phyloP scores from a whole-genome alignment of 495 filamentous ascomycete genomes.

The Penicillium coffeae region DNA sequence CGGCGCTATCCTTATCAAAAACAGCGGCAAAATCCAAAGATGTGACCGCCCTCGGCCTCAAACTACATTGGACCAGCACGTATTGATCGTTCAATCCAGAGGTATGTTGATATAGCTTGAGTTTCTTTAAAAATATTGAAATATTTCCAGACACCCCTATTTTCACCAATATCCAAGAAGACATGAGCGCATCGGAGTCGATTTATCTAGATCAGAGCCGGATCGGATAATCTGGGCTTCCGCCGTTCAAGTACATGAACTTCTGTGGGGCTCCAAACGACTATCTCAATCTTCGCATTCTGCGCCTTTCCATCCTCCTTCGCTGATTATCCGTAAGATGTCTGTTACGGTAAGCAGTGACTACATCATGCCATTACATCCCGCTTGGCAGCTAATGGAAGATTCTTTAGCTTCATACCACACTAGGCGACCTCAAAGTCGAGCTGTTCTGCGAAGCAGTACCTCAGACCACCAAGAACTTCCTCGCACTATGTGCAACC shows the following conservation, averaged over 20 bases:
- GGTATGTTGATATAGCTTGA: too few species aligned
- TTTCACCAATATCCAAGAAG: too few species aligned
- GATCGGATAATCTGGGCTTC: background rate
- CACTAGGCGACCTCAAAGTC: slow-evolving; percentile 86
- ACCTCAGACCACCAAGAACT: slow-evolving; percentile 93
- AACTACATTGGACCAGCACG: too few species aligned
- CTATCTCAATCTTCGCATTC: background rate
- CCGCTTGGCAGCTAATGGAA: slow-evolving; percentile 12
- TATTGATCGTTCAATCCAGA: too few species aligned
- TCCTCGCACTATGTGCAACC: slow-evolving; percentile 90
- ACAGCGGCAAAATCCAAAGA: too few species aligned
- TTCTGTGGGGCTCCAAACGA: background rate
- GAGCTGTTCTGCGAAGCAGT: slow-evolving; percentile 95
- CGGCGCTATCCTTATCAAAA: too few species aligned
- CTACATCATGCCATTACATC: background rate
- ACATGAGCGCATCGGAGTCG: too few species aligned
- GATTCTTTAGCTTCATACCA: slow-evolving; percentile 76
- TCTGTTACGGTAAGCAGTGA: slow-evolving; percentile 30
- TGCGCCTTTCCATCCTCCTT: background rate
- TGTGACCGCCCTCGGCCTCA: too few species aligned
- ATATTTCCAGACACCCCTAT: too few species aligned
- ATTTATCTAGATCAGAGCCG: background rate
- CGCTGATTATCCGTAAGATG: slow-evolving; percentile 25
- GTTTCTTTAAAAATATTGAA: too few species aligned
- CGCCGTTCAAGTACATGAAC: background rate